Conservation (phyloP, 2,329 filamentous ascomycete genomes). For the Fusarium bactridioides region DNA sequence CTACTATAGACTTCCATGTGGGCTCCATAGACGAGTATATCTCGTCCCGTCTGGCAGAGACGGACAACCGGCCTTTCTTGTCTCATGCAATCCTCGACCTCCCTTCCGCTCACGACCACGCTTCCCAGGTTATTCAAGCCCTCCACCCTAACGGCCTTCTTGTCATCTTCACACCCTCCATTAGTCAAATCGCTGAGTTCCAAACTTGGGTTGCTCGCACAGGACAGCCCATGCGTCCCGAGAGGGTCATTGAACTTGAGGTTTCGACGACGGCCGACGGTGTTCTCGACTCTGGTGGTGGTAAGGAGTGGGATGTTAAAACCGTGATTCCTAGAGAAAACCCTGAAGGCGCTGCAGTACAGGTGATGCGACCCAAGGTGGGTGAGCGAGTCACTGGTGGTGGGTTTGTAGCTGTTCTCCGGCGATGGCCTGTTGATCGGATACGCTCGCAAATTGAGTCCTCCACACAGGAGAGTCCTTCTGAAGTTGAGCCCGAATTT, state of each 20-base stretch:
- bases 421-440: conserved; percentile 42
- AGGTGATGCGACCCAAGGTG: conserved; percentile 54
- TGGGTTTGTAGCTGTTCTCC: conserved; percentile 51
- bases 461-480: not conserved
- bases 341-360: conserved; percentile 40
- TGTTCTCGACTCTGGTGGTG: conserved; percentile 57
- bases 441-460: conserved; percentile 5
- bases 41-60: conserved; percentile 55
- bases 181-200: conserved; percentile 78
- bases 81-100: conserved; percentile 78
- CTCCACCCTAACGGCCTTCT: conserved; percentile 71
- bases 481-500: not conserved
- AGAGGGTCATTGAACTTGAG: conserved; percentile 67
- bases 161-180: conserved; percentile 77
- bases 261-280: conserved; percentile 49
- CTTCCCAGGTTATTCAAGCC: conserved; percentile 59
- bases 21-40: conserved; percentile 72
- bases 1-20: conserved; percentile 77
- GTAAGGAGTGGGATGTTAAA: conserved; percentile 71
- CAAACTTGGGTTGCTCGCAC: conserved; percentile 56
- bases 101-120: conserved; percentile 64
- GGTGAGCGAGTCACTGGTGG: conserved; percentile 51
- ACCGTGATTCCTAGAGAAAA: conserved; percentile 48
- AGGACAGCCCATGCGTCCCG: conserved; percentile 61
- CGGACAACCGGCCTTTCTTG: conserved; percentile 66